A percentile compares a stretch with the other conserved stretches of the same genome.
Evolutionary conservation across 2,329 filamentous ascomycete species (phyloP).

Genomic region (Penicillium brevicompactum): DNA sequence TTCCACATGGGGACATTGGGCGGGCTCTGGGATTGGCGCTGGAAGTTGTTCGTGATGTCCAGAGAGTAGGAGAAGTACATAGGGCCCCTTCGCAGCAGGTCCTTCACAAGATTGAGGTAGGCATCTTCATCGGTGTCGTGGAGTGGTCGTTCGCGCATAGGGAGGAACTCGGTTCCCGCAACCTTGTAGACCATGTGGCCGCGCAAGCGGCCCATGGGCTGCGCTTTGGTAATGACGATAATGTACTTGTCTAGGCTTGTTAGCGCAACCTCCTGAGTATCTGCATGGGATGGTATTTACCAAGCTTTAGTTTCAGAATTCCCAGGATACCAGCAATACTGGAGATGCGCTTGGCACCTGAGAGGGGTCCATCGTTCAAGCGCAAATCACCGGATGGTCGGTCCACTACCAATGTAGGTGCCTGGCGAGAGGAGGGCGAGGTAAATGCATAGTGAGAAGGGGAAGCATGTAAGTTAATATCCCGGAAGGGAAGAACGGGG

Average conservation of each 20-base stretch:
- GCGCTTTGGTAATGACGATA: slow-evolving; percentile 91
- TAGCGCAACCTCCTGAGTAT: slow-evolving; percentile 11
- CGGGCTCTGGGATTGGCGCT: slow-evolving; percentile 82
- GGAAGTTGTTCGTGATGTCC: slow-evolving; percentile 95
- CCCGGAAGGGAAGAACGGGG: slow-evolving; percentile 72
- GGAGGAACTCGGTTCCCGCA: slow-evolving; percentile 85
- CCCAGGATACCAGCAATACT: slow-evolving; percentile 95
- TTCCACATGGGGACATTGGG: slow-evolving; percentile 78
- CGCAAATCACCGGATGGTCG: slow-evolving; percentile 88
- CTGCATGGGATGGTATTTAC: slow-evolving; percentile 52
- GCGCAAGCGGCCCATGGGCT: slow-evolving; percentile 85
- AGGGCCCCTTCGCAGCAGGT: slow-evolving; percentile 76
- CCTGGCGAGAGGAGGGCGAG: slow-evolving; percentile 88
- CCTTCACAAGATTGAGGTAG: slow-evolving; percentile 80
- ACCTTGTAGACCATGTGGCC: slow-evolving; percentile 97
- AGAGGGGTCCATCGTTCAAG: slow-evolving; percentile 75
- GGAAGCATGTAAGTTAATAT: slow-evolving; percentile 95
- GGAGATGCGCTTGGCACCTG: slow-evolving; percentile 79
- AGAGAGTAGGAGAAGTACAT: slow-evolving; percentile 99
- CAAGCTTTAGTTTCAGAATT: slow-evolving; percentile 88
- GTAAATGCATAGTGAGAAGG: slow-evolving; percentile 94
- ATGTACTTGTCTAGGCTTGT: slow-evolving; percentile 79
- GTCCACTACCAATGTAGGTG: slow-evolving; percentile 85
- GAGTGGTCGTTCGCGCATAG: slow-evolving; percentile 86
- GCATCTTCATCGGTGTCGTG: slow-evolving; percentile 93